Conservation (phyloP, 805 yeast genomes). For the Myxozyma monticola region DNA sequence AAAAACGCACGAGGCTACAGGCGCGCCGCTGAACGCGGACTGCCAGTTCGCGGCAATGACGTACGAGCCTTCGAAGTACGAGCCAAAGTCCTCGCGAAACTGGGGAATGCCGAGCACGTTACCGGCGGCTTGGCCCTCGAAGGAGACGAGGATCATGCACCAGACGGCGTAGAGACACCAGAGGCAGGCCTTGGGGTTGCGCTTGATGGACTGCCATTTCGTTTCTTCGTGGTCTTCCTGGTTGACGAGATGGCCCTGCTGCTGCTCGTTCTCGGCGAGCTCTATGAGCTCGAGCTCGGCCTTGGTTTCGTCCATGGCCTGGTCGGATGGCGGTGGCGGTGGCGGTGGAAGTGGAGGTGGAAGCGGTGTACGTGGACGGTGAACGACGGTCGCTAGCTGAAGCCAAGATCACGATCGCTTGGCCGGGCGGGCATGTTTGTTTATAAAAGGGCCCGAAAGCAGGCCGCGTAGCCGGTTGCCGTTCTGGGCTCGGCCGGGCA, state of each 20-base stretch:
- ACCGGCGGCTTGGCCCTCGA: slow-evolving; percentile 45
- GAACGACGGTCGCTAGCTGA: too few species aligned
- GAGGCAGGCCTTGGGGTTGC: slow-evolving; percentile 44
- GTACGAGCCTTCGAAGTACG: slow-evolving; percentile 35
- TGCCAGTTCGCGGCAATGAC: slow-evolving; percentile 47
- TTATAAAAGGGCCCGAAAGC: too few species aligned
- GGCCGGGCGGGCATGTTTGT: too few species aligned
- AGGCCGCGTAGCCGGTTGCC: too few species aligned
- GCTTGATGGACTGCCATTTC: slow-evolving; percentile 40
- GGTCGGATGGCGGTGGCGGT: too few species aligned
- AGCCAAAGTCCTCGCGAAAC: slow-evolving; percentile 42
- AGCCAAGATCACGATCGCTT: too few species aligned
- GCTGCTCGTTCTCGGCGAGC: neutral
- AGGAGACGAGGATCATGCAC: slow-evolving; percentile 47
- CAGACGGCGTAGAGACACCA: slow-evolving; percentile 46
- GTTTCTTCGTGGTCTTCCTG: slow-evolving; percentile 3
- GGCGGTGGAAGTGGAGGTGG: too few species aligned
- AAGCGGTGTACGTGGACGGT: too few species aligned
- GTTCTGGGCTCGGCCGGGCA: too few species aligned
- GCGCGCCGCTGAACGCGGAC: too few species aligned
- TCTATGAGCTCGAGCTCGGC: neutral
- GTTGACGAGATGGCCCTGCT: neutral
- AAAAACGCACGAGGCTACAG: slow-evolving; percentile 40
- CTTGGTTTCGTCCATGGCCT: too few species aligned
- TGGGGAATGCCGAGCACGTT: slow-evolving; percentile 42